These are phyloP conservation scores for Carallia brachiata DNA, from an alignment of 345 rosid genomes.

Conservation along the genomic window DNA sequence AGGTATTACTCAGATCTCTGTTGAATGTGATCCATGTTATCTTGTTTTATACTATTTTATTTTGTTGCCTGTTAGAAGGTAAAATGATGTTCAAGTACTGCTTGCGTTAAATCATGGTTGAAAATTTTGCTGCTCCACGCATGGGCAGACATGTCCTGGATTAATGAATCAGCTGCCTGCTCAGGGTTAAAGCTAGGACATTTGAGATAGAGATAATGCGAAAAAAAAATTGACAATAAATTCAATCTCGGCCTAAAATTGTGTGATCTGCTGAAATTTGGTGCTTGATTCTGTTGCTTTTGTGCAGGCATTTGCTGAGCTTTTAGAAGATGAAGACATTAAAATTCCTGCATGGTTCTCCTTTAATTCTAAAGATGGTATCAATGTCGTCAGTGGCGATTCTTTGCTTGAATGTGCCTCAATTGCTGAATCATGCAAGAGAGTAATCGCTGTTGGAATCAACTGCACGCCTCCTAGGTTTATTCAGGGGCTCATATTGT, in stretches of 20 bases:
- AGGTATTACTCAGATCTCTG: slow-evolving; percentile 39
- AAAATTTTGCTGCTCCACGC: not conserved
- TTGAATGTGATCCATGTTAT: not conserved
- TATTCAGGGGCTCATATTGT: slow-evolving; percentile 53
- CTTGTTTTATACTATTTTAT: not conserved
- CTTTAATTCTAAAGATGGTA: slow-evolving; percentile 74
- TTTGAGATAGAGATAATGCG: not conserved
- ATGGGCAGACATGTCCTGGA: not conserved
- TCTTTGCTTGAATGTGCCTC: slow-evolving; percentile 57
- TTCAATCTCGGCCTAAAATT: slow-evolving; percentile 10
- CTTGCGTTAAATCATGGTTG: not conserved
- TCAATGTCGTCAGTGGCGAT: slow-evolving; percentile 75
- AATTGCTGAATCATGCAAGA: slow-evolving; percentile 60
- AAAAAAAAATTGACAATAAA: not conserved
- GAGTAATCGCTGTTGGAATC: slow-evolving; percentile 73
- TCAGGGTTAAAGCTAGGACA: not conserved
- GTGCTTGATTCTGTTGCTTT: not conserved
- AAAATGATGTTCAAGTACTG: not conserved
- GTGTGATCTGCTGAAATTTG: not conserved
- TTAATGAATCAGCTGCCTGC: not conserved
- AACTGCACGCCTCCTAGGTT: slow-evolving; percentile 86
- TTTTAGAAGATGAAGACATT: slow-evolving; percentile 58
- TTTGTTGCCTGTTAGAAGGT: not conserved
- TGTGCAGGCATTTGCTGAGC: slow-evolving; percentile 66
- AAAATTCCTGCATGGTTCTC: slow-evolving; percentile 76